These are phyloP conservation scores for Theileria annulata DNA, from an alignment of 169 alveolate species.

Conservation along the genomic window DNA sequence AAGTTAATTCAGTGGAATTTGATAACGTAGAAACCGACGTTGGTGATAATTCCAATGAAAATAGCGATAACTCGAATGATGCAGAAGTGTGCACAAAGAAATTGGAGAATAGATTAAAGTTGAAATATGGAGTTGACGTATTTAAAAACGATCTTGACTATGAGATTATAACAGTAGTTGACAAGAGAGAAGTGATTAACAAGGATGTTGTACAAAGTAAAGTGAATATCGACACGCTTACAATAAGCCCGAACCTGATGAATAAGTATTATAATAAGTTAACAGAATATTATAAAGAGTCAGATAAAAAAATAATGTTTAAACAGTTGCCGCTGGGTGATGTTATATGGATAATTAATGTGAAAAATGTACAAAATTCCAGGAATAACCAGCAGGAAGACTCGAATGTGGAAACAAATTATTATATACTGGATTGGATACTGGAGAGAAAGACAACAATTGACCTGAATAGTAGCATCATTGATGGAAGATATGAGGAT, in stretches of 20 bases:
- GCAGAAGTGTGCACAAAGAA: slow-evolving; percentile 7
- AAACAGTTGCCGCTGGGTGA: slow-evolving; percentile 79
- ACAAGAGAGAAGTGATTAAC: slow-evolving; percentile 73
- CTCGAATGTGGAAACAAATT: slow-evolving; percentile 59
- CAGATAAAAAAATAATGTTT: slow-evolving; percentile 40
- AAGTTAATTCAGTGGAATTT: neutral
- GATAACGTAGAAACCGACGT: neutral
- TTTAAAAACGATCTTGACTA: slow-evolving; percentile 12
- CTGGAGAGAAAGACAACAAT: slow-evolving; percentile 81
- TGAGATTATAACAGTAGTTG: slow-evolving; percentile 74
- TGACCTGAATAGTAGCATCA: slow-evolving; percentile 80
- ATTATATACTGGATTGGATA: slow-evolving; percentile 80
- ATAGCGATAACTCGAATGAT: too few species aligned
- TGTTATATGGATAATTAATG: slow-evolving; percentile 71
- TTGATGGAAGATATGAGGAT: slow-evolving; percentile 83
- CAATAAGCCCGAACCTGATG: neutral
- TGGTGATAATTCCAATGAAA: neutral
- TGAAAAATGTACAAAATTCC: neutral
- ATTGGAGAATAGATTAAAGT: slow-evolving; percentile 19
- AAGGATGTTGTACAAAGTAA: slow-evolving; percentile 6
- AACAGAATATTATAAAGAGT: slow-evolving; percentile 50
- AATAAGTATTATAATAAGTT: slow-evolving; percentile 59
- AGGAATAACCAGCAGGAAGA: slow-evolving; percentile 11
- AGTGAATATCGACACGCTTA: neutral
- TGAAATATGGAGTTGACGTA: slow-evolving; percentile 31